These are phyloP conservation scores for Atalantia buxifolia DNA, from an alignment of 345 rosid species.

Conservation along the genomic window DNA sequence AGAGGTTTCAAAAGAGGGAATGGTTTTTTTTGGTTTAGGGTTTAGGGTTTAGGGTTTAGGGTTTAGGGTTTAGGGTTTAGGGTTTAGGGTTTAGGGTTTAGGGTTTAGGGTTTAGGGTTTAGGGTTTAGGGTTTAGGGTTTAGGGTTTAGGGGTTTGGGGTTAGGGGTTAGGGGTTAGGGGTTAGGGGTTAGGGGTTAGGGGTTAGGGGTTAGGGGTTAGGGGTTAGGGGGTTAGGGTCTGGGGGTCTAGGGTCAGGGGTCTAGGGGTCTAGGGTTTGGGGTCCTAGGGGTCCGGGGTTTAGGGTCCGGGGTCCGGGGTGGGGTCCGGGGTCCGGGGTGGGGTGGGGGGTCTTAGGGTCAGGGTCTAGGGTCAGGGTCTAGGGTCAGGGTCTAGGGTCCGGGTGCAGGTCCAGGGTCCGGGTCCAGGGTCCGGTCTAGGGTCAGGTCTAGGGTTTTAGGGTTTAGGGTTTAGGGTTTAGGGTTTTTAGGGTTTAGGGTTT, in stretches of 20 bases:
- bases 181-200: conserved; percentile 8
- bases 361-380: conserved; percentile 3
- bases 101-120: neutral
- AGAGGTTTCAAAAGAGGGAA: too few species aligned
- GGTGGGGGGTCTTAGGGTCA: too few species aligned
- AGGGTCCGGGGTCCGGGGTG: neutral
- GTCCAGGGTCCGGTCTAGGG: conserved; percentile 1
- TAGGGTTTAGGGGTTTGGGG: neutral
- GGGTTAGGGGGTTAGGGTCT: too few species aligned
- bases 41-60: too few species aligned
- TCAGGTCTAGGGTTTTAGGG: neutral
- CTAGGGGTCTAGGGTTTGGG: neutral
- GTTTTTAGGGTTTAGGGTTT: neutral
- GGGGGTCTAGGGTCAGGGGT: neutral
- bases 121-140: conserved; percentile 5
- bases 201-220: neutral
- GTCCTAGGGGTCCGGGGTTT: too few species aligned
- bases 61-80: conserved; percentile 6
- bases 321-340: too few species aligned
- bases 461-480: neutral
- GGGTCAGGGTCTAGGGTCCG: neutral
- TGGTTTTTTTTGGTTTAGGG: too few species aligned
- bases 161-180: neutral
- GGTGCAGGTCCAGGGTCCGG: too few species aligned
- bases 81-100: conserved; percentile 6